Evolutionary conservation across 2,329 filamentous ascomycete species (phyloP).

Genomic region (Aureobasidium sp.): DNA sequence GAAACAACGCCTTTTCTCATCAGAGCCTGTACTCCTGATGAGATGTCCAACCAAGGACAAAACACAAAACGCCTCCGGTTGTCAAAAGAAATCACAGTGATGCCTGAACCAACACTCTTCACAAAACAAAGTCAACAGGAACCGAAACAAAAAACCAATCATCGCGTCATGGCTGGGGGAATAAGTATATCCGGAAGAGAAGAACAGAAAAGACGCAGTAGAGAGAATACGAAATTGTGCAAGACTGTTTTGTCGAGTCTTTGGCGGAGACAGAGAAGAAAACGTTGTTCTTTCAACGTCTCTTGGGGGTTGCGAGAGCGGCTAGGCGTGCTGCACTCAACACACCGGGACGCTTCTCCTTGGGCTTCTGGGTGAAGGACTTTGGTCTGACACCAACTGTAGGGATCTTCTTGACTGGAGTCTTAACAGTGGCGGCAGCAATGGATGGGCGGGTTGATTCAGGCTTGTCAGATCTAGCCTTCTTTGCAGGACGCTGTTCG

Average conservation of each 20-base stretch:
- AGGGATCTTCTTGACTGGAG: conserved; percentile 16
- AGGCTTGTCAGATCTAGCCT: conserved; percentile 8
- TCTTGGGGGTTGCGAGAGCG: conserved; percentile 11
- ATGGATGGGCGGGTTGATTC: conserved; percentile 15
- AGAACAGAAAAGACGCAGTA: background rate
- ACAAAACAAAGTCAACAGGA: conserved; percentile 14
- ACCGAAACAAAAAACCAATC: background rate
- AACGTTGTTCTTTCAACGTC: background rate
- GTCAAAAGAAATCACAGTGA: background rate
- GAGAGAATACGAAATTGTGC: background rate
- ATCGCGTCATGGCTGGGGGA: background rate
- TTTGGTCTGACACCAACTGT: conserved; percentile 27
- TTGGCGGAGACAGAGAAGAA: background rate
- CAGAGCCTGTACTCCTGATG: conserved; percentile 14
- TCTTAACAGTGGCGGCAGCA: conserved; percentile 19
- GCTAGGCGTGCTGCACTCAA: conserved; percentile 12
- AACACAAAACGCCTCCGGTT: background rate
- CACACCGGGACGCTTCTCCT: conserved; percentile 14
- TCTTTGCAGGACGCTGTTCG: conserved; percentile 16
- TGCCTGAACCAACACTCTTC: conserved; percentile 25
- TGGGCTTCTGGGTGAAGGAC: conserved; percentile 21
- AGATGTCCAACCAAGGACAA: background rate
- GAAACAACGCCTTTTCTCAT: conserved; percentile 15
- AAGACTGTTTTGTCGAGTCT: background rate
- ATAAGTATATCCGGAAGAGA: background rate